Evolutionary conservation across 495 filamentous ascomycete genomes (phyloP), one percentile per base, ranked within the genome.

Genomic region (Podospora didyma): DNA sequence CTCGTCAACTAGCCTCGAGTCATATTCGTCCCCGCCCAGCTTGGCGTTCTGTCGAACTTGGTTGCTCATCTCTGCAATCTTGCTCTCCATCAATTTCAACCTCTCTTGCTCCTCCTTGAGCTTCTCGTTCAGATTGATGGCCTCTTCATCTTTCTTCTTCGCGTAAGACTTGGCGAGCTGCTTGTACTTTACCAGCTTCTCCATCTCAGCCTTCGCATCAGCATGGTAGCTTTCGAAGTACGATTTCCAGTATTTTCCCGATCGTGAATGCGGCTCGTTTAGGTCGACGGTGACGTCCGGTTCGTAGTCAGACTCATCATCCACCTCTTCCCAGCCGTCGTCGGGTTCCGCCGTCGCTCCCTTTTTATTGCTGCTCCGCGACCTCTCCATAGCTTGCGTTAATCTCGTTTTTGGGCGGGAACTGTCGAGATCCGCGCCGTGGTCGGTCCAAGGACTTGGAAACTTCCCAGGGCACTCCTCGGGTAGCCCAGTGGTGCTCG

Each of bases 171-270:
- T 96, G 10, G 92, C 91, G 49, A 89, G 77, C 21, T 88, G 85
- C 68, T 89, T 89, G 71, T 91, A 89, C 62, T 86, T 87, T 45
- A 90, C 79, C 54, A 94, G 80, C 56, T 82, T 88, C 66, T 86
- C 86, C 69, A 93, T 88, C 66, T 92, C 89, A 11, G 78, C 73
- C 64, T 86, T 82, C n/a, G 91, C 93, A 45, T 88, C 86, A 31
- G 80, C 77, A 47, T 93, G 85, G 65, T 97, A 92, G 54, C 79
- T 83, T 55, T 95, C 87, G 63, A 89, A 96, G 68, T 96, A 85
- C 10, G 84, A 80, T 68, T 97, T 97, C 94, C 94, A 98, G 70
- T 93, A 96, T 67, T 86, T 86, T 2, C 92, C 92, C 2, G 91
- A 96, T 60, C 86, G 82, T 2, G 91, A 95, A 41, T 85, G 83